A percentile compares a stretch with the other conserved stretches of the same genome.
phyloP scores from a whole-genome alignment of 176 grass and related monocot genomes.

The Dactylis glomerata region DNA sequence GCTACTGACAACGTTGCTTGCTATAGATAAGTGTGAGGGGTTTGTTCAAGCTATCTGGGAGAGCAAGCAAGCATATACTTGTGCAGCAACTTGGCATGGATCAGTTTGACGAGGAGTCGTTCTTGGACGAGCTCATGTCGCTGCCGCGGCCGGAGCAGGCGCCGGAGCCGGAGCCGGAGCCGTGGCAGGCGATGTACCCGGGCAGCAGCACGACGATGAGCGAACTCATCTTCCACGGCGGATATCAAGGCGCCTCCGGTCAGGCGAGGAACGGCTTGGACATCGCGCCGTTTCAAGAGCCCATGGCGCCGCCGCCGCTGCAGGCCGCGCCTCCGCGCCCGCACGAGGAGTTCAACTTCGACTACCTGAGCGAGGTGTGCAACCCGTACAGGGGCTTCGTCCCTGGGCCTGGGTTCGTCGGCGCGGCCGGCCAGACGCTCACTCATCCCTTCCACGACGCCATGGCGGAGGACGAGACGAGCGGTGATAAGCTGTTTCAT shows the following conservation, averaged over 20 bases:
- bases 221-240: slow-evolving; percentile 64
- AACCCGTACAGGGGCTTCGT: slow-evolving; percentile 46
- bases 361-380: slow-evolving; percentile 74
- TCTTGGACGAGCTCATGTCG: slow-evolving; percentile 80
- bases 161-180: background rate
- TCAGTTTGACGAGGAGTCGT: slow-evolving; percentile 61
- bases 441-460: slow-evolving; percentile 20
- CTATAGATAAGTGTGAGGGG: slow-evolving; percentile 26
- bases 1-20: background rate
- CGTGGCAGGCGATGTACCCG: slow-evolving; percentile 47
- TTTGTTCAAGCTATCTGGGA: background rate
- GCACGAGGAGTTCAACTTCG: slow-evolving; percentile 59
- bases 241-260: slow-evolving; percentile 2
- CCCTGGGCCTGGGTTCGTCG: background rate
- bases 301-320: background rate
- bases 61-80: background rate
- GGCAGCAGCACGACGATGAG: slow-evolving; percentile 23
- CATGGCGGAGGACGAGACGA: slow-evolving; percentile 28
- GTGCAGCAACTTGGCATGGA: slow-evolving; percentile 37
- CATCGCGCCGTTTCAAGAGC: slow-evolving; percentile 16
- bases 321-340: background rate
- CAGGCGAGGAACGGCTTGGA: background rate
- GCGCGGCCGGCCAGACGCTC: background rate
- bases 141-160: slow-evolving; percentile 40
- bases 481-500: background rate